A percentile compares a stretch with the other conserved stretches of the same genome.
Evolutionary conservation across 768 basidiomycete genomes (phyloP).

Genomic region (Suillus paluster): DNA sequence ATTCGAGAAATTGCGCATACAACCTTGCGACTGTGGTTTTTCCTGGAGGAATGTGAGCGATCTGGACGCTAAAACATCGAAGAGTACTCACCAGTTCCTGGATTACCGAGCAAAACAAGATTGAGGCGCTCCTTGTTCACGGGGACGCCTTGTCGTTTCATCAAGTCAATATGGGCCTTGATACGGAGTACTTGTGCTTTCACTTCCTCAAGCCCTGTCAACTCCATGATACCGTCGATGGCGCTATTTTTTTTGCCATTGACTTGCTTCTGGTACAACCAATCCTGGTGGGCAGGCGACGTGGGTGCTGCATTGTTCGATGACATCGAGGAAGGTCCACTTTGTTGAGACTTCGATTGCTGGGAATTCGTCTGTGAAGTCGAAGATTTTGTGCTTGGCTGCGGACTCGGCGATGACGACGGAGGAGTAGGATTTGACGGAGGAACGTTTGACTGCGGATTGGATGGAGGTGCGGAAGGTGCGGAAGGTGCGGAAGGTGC

Average conservation of each 20-base stretch:
- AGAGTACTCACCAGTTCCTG: constrained; percentile 62
- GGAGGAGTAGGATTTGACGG: constrained; percentile 8
- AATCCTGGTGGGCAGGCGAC: constrained; percentile 49
- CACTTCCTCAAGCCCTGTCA: constrained; percentile 71
- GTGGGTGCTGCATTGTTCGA: not conserved
- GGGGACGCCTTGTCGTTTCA: constrained; percentile 53
- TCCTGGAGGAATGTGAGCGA: constrained; percentile 39
- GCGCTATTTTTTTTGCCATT: constrained; percentile 54
- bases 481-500: no score
- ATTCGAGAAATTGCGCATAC: constrained; percentile 65
- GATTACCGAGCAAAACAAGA: constrained; percentile 66
- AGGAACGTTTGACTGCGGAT: constrained; percentile 7
- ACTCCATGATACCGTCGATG: constrained; percentile 68
- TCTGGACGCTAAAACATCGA: not conserved
- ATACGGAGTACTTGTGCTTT: constrained; percentile 61
- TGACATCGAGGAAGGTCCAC: not conserved
- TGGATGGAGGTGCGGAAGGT: not conserved
- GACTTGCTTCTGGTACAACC: constrained; percentile 60
- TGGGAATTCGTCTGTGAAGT: not conserved
- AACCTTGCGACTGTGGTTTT: constrained; percentile 71
- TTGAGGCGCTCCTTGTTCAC: constrained; percentile 63
- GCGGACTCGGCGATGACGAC: no score
- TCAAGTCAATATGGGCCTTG: constrained; percentile 61
- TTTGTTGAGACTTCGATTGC: not conserved
- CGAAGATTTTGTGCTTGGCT: not conserved